Conservation (phyloP, 768 basidiomycete genomes). For the Calvatia gigantea region DNA sequence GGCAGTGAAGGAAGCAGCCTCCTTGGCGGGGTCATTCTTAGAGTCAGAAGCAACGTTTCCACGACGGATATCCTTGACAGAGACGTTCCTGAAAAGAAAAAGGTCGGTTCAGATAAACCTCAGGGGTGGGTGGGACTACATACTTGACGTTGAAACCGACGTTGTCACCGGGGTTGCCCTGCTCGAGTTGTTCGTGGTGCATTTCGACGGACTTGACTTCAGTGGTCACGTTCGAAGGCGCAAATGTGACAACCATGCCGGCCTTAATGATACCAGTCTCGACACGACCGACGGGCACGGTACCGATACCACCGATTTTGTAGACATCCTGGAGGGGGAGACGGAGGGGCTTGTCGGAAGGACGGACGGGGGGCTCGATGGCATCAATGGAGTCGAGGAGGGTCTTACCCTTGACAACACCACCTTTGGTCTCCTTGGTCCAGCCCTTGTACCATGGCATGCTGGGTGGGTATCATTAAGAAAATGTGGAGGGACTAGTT, state of each 20-base stretch:
- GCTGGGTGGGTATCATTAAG: slow-evolving; percentile 38
- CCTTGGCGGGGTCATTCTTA: slow-evolving; percentile 99
- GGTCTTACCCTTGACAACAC: slow-evolving; percentile 96
- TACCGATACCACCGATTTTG: slow-evolving; percentile 99
- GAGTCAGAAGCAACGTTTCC: slow-evolving; percentile 99
- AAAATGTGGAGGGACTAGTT: slow-evolving; percentile 12
- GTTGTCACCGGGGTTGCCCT: slow-evolving; percentile 97
- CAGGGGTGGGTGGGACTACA: slow-evolving; percentile 21
- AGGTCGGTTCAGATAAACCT: neutral
- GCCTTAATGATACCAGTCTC: slow-evolving; percentile 99
- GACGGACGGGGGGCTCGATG: slow-evolving; percentile 96
- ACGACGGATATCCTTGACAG: slow-evolving; percentile 99
- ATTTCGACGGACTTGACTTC: slow-evolving; percentile 99
- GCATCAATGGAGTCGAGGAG: slow-evolving; percentile 99
- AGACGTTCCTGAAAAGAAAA: slow-evolving; percentile 78
- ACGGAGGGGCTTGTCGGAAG: slow-evolving; percentile 99
- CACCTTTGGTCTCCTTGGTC: slow-evolving; percentile 93
- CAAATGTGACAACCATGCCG: slow-evolving; percentile 98
- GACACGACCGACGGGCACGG: slow-evolving; percentile 99
- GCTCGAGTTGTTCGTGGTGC: slow-evolving; percentile 97
- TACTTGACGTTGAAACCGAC: slow-evolving; percentile 99
- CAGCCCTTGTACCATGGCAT: slow-evolving; percentile 99
- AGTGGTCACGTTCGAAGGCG: slow-evolving; percentile 97
- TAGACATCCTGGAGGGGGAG: slow-evolving; percentile 99
- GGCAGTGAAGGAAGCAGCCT: slow-evolving; percentile 98